phyloP scores from a whole-genome alignment of 148 eudicot species.

The Rhododendron griersonianum region DNA sequence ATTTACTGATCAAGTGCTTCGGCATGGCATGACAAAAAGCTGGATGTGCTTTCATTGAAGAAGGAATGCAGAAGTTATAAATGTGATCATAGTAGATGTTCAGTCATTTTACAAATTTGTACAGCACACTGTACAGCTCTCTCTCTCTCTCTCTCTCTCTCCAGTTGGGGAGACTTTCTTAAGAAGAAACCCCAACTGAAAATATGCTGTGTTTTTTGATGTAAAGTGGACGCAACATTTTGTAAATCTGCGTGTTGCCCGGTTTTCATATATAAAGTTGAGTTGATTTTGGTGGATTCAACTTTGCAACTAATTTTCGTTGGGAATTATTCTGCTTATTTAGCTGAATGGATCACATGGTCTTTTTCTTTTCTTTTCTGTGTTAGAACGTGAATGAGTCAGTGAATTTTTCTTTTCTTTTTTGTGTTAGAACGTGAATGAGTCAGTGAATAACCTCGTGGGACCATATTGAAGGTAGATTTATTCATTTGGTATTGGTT shows the following conservation, averaged over 20 bases:
- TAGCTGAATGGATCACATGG: background rate
- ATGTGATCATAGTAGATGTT: background rate
- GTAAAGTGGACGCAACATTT: slow-evolving; percentile 3
- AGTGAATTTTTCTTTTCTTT: background rate
- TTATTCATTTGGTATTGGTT: background rate
- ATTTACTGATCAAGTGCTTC: background rate
- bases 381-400: background rate
- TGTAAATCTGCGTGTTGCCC: slow-evolving; percentile 3
- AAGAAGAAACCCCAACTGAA: background rate
- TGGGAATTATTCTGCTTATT: background rate
- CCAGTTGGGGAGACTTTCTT: background rate
- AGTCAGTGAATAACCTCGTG: background rate
- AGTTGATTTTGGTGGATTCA: slow-evolving; percentile 1
- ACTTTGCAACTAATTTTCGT: background rate
- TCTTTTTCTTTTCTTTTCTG: background rate
- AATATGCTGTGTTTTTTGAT: background rate
- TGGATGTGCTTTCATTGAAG: background rate
- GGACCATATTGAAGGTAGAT: background rate
- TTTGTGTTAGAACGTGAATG: background rate
- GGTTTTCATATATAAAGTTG: slow-evolving; percentile 4
- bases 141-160: background rate
- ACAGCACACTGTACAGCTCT: slow-evolving; percentile 25
- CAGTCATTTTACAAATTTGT: slow-evolving; percentile 10
- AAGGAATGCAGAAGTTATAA: background rate
- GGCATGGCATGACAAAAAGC: background rate